These are phyloP conservation scores for Leccinum broughii DNA, from an alignment of 768 basidiomycete species.

Conservation along the genomic window DNA sequence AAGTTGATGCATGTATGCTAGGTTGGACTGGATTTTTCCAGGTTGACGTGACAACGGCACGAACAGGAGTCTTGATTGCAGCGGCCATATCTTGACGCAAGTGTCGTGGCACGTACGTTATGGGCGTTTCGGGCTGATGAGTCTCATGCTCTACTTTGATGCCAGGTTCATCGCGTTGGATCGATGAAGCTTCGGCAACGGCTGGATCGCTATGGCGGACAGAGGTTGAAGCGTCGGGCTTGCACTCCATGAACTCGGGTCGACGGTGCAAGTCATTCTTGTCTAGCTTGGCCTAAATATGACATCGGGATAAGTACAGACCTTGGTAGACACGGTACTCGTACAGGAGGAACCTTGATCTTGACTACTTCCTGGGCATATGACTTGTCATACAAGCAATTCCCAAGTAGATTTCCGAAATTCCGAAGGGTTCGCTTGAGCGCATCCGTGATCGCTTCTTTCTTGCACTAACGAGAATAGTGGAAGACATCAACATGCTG, in stretches of 20 bases:
- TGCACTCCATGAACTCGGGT: conserved; percentile 62
- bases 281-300: conserved; percentile 55
- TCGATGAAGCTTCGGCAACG: background rate
- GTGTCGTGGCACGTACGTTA: conserved; percentile 42
- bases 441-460: conserved; percentile 95
- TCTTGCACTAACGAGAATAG: conserved; percentile 75
- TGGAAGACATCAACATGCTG: background rate
- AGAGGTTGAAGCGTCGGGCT: conserved; percentile 25
- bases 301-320: background rate
- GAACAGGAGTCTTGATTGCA: conserved; percentile 1
- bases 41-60: background rate
- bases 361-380: conserved; percentile 84
- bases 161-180: background rate
- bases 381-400: conserved; percentile 95
- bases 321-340: conserved; percentile 27
- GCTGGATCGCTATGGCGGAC: background rate
- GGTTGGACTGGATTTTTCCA: background rate
- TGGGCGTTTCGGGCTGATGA: conserved; percentile 16
- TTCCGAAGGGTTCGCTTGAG: conserved; percentile 88
- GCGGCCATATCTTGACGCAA: conserved; percentile 33
- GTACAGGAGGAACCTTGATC: conserved; percentile 80
- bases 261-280: conserved; percentile 65
- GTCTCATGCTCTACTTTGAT: conserved; percentile 23
- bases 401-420: conserved; percentile 94
- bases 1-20: background rate